Conservation (phyloP, 2,329 filamentous ascomycete genomes). For the Colletotrichum gloeosporioides region DNA sequence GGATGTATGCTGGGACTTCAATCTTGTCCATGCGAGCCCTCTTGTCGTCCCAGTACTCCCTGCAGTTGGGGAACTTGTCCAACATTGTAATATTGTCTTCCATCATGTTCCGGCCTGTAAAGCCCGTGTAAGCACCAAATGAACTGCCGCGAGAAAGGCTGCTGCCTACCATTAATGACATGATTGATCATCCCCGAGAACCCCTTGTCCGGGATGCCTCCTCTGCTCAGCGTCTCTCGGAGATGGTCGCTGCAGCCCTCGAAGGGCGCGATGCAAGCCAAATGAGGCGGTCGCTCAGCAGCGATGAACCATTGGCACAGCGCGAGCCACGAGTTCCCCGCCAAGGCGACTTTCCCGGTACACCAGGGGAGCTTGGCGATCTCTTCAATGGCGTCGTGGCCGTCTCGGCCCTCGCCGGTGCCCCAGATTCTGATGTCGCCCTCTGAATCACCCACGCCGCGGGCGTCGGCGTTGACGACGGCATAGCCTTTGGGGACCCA, state of each 20-base stretch:
- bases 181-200: neutral
- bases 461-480: neutral
- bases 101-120: neutral
- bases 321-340: neutral
- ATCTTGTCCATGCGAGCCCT: neutral
- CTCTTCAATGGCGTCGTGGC: neutral
- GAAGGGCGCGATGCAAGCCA: neutral
- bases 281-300: neutral
- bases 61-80: neutral
- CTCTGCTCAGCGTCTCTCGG: neutral
- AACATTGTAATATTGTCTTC: neutral
- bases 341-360: neutral
- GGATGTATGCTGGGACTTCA: neutral
- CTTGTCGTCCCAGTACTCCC: slow-evolving; percentile 1
- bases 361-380: slow-evolving; percentile 3
- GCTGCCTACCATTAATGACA: neutral
- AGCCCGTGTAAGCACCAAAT: fast-evolving
- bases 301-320: slow-evolving; percentile 1
- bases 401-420: neutral
- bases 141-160: neutral
- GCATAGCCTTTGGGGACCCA: neutral
- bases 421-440: neutral
- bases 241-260: slow-evolving; percentile 1
- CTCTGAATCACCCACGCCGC: neutral
- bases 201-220: neutral